Evolutionary conservation across 2,329 filamentous ascomycete genomes (phyloP), one percentile per base, ranked within the genome.

Genomic region (Trichoderma pleuroti): DNA sequence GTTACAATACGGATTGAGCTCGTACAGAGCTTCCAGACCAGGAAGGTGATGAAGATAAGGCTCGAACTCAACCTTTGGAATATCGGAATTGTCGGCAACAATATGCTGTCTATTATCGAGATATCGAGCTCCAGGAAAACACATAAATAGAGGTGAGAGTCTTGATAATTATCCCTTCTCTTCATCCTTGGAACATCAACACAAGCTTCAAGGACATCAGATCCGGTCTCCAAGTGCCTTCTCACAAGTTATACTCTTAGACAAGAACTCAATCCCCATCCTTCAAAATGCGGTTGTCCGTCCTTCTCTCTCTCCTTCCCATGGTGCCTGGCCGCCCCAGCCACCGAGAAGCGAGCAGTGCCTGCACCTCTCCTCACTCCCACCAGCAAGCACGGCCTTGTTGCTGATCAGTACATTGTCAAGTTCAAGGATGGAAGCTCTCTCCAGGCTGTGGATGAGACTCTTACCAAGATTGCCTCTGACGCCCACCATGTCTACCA

Each of bases 381-480:
- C 16, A 62, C 59, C 2, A 39, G 63, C 36, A 21, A 52, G 26
- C 65, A 57, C 34, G 60, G 67, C 26, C 60, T 76, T 65, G 74
- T 79, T 32, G 63, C 75, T 21, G 74, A 74, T 73, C 76, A 76
- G 71, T 79, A 78, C 72, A 79, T 79, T 70, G 76, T 79, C 72
- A 78, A 77, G 70, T 76, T 78, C 71, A 75, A 75, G 67, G 72
- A 74, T 30, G 72, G 70, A 34, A 72, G 74, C 52, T 57, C 69
- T 16, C 42, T 71, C 4, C 70, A 72, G 57, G 63, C 70, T 2
- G 52, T 73, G 49, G 74, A 74, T 5, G 70, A 60, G 16, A 64
- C 70, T 39, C 56, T 77, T 42, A 70, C 34, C 39, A 28, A 68
- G 52, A 64, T 77, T 62, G 54, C 68, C 36, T 70, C 71, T 34